A percentile compares a stretch with the other conserved stretches of the same genome.
Evolutionary conservation across 2,329 filamentous ascomycete species (phyloP).

Genomic region (Fusarium udum): DNA sequence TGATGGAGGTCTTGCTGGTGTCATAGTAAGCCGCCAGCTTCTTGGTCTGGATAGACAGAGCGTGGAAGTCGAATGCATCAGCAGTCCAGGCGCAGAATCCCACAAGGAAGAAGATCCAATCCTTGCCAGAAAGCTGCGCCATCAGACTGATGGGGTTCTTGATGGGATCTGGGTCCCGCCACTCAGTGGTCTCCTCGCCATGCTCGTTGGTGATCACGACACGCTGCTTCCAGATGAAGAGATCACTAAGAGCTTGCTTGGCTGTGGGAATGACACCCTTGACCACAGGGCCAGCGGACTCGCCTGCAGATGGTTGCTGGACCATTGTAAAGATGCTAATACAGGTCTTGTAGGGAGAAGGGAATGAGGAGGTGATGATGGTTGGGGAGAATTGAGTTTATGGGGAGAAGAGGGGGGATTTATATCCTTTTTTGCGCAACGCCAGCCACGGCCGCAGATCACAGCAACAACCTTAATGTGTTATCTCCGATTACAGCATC

Average conservation of each 20-base stretch:
- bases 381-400: not conserved
- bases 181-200: slow-evolving; percentile 73
- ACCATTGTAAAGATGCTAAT: not conserved
- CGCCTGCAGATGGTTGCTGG: slow-evolving; percentile 41
- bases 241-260: slow-evolving; percentile 70
- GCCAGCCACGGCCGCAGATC: not conserved
- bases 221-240: slow-evolving; percentile 79
- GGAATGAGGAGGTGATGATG: not conserved
- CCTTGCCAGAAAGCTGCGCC: slow-evolving; percentile 67
- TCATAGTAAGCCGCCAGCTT: slow-evolving; percentile 68
- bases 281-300: slow-evolving; percentile 72
- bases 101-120: slow-evolving; percentile 81
- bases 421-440: slow-evolving; percentile 3
- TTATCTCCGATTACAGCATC: slow-evolving; percentile 5
- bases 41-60: slow-evolving; percentile 79
- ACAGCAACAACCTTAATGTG: not conserved
- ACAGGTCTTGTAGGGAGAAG: not conserved
- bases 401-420: not conserved
- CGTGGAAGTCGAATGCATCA: slow-evolving; percentile 86
- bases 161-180: slow-evolving; percentile 72
- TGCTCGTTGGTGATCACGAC: slow-evolving; percentile 71
- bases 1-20: slow-evolving; percentile 70
- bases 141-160: slow-evolving; percentile 77
- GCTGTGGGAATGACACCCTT: slow-evolving; percentile 72
- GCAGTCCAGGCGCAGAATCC: slow-evolving; percentile 81